Conservation (phyloP, 805 yeast species). For the Saitoella complicata region DNA sequence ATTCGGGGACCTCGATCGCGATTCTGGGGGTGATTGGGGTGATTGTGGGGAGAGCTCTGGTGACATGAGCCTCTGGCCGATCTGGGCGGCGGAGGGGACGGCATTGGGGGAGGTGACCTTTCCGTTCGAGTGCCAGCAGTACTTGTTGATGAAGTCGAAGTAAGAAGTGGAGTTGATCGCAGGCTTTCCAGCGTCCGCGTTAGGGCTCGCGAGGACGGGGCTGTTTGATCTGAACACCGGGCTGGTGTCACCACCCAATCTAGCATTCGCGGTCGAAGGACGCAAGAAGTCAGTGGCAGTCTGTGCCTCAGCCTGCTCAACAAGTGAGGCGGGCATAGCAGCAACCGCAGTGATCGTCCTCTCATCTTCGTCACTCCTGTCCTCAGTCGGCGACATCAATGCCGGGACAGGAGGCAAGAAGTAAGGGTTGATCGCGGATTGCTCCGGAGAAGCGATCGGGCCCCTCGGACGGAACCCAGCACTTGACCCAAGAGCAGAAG, state of each 20-base stretch:
- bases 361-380: not conserved
- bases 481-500: conserved; percentile 2
- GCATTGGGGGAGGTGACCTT: no score
- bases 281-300: not conserved
- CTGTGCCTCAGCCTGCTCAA: not conserved
- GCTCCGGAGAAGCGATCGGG: no score
- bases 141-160: conserved; percentile 24
- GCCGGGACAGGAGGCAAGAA: conserved; percentile 1
- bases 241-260: no score
- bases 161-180: conserved; percentile 23
- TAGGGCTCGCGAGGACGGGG: no score
- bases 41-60: no score
- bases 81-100: no score
- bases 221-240: no score
- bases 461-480: not conserved
- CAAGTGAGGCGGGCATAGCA: not conserved
- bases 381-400: not conserved
- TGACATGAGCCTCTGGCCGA: no score
- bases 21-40: no score
- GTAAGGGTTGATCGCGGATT: no score
- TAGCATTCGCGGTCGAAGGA: not conserved
- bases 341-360: not conserved
- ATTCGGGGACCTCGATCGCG: conserved; percentile 9
- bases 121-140: conserved; percentile 17
- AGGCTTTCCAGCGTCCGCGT: conserved; percentile 11